Evolutionary conservation across 208 protist genomes (phyloP).

Genomic region (Leishmania aethiopica): DNA sequence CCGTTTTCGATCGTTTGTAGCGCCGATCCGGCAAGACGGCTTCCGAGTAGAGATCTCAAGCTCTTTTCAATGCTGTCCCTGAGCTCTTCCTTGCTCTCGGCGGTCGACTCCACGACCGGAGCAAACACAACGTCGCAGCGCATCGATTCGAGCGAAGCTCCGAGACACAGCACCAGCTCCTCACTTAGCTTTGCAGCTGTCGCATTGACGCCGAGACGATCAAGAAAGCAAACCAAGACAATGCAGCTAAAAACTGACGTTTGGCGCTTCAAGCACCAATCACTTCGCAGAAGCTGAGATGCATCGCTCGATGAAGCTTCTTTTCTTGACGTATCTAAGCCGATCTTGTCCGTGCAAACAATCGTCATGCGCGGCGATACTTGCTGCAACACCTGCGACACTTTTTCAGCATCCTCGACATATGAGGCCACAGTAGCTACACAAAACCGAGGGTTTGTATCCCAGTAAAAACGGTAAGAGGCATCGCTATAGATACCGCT

Average conservation of each 20-base stretch:
- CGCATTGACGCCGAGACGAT: slow-evolving; percentile 4
- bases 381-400: slow-evolving; percentile 17
- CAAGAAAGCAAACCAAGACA: slow-evolving; percentile 24
- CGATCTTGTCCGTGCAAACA: slow-evolving; percentile 30
- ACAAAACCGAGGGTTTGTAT: slow-evolving; percentile 42
- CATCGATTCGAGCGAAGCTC: slow-evolving; percentile 4
- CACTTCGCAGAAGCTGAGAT: slow-evolving; percentile 23
- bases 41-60: slow-evolving; percentile 23
- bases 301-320: background rate
- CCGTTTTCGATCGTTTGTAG: slow-evolving; percentile 24
- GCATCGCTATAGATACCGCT: slow-evolving; percentile 41
- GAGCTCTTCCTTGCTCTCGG: slow-evolving; percentile 5
- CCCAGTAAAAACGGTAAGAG: slow-evolving; percentile 39
- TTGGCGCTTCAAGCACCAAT: slow-evolving; percentile 37
- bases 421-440: slow-evolving; percentile 32
- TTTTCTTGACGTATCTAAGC: background rate
- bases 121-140: slow-evolving; percentile 30
- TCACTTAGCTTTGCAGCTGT: slow-evolving; percentile 10
- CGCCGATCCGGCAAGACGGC: slow-evolving; percentile 23
- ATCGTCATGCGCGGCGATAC: slow-evolving; percentile 10
- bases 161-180: slow-evolving; percentile 26
- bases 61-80: slow-evolving; percentile 19
- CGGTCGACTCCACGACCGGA: slow-evolving; percentile 8
- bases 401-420: slow-evolving; percentile 32
- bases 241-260: slow-evolving; percentile 30